Evolutionary conservation across 345 rosid genomes (phyloP).

Genomic region (Toxicodendron radicans): DNA sequence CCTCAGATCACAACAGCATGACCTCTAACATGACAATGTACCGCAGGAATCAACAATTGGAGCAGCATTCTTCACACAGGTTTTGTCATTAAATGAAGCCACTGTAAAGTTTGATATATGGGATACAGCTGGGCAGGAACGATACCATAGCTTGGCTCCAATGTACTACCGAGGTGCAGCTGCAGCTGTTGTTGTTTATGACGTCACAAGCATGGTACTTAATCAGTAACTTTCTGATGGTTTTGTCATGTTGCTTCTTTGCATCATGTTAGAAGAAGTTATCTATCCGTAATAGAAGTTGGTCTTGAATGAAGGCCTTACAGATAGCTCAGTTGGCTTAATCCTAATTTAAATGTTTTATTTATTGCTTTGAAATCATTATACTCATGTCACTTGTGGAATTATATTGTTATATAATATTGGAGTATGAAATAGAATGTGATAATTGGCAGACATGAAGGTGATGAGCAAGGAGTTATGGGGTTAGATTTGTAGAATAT

Average conservation of each 20-base stretch:
- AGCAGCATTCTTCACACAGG: constrained; percentile 85
- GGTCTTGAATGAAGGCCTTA: not conserved
- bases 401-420: not conserved
- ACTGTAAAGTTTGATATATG: constrained; percentile 79
- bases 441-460: not conserved
- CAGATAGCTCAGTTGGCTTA: not conserved
- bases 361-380: not conserved
- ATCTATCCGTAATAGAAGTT: not conserved
- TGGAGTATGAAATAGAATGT: constrained; percentile 1
- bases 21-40: constrained; percentile 12
- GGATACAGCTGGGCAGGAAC: constrained; percentile 87
- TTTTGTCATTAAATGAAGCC: constrained; percentile 61
- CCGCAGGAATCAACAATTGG: constrained; percentile 76
- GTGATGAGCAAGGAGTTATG: not conserved
- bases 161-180: constrained; percentile 89
- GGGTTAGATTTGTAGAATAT: not conserved
- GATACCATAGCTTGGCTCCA: constrained; percentile 85
- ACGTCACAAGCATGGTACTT: constrained; percentile 68
- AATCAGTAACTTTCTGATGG: not conserved
- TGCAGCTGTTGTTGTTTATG: constrained; percentile 79
- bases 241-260: not conserved
- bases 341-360: not conserved
- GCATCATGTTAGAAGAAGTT: constrained; percentile 5
- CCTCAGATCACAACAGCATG: not conserved
- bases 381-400: not conserved